Evolutionary conservation across 306 rosid species (phyloP).

Genomic region (Biancaea sappan): DNA sequence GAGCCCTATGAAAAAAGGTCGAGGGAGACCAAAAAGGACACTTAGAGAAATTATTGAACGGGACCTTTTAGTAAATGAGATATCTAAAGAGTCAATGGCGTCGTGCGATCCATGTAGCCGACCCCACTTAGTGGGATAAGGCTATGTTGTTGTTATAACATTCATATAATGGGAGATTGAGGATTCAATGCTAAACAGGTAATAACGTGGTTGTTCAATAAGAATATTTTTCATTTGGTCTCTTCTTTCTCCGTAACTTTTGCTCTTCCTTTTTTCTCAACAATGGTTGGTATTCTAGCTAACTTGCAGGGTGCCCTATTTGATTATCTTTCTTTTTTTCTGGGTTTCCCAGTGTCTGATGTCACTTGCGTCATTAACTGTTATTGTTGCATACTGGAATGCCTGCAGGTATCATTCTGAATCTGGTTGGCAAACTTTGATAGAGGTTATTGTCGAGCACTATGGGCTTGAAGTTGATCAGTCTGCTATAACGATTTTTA

Average conservation of each 20-base stretch:
- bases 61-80: too few relatives aligned
- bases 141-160: too few relatives aligned
- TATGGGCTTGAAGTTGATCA: constrained; percentile 86
- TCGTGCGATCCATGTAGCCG: too few relatives aligned
- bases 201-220: not conserved
- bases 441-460: constrained; percentile 83
- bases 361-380: constrained; percentile 11
- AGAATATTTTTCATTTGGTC: not conserved
- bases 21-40: too few relatives aligned
- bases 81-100: too few relatives aligned
- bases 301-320: constrained; percentile 17
- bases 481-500: constrained; percentile 69
- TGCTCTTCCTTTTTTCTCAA: not conserved
- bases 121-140: too few relatives aligned
- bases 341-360: not conserved
- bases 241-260: not conserved
- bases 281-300: not conserved
- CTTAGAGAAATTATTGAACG: too few relatives aligned
- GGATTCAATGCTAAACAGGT: not conserved
- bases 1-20: too few relatives aligned
- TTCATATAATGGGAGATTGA: not conserved
- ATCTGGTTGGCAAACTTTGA: constrained; percentile 92
- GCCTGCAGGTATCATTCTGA: constrained; percentile 95
- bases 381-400: constrained; percentile 31
- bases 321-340: not conserved